A percentile compares a stretch with the other conserved stretches of the same genome.
Evolutionary conservation across 2,329 filamentous ascomycete genomes (phyloP).

Genomic region (Fusarium redolens): DNA sequence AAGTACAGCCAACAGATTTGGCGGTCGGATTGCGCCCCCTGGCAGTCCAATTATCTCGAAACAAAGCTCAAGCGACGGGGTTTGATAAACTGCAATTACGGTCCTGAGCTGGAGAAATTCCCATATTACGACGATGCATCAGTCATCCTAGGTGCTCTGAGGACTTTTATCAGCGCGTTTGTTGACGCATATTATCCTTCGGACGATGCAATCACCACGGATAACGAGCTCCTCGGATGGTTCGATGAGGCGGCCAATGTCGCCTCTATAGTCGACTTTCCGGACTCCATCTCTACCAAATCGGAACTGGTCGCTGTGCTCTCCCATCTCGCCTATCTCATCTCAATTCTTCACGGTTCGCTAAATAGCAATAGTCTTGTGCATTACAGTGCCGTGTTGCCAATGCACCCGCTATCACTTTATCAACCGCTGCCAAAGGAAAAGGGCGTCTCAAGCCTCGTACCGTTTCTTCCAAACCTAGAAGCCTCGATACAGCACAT

Average conservation of each 20-base stretch:
- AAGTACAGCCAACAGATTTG: not conserved
- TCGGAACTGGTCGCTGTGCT: rapidly evolving
- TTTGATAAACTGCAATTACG: not conserved
- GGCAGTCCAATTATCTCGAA: not conserved
- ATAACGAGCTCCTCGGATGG: not conserved
- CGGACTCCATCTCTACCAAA: rapidly evolving
- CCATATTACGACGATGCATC: not conserved
- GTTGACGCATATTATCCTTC: not conserved
- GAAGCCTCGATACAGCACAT: not conserved
- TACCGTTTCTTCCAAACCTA: not conserved
- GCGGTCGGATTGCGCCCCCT: not conserved
- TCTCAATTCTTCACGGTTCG: not conserved
- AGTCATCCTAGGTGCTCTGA: rapidly evolving
- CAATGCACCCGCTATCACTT: not conserved
- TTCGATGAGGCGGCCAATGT: not conserved
- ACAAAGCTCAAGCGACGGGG: not conserved
- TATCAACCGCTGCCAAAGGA: not conserved
- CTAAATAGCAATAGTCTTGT: not conserved
- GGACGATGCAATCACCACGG: not conserved
- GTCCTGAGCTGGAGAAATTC: not conserved
- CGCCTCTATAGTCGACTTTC: not conserved
- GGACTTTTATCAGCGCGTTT: not conserved
- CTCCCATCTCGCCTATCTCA: not conserved
- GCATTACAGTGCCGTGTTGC: not conserved
- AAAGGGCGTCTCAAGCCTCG: not conserved